phyloP scores from a whole-genome alignment of 1,284 basidiomycete species.

The Papiliotrema fonsecae region DNA sequence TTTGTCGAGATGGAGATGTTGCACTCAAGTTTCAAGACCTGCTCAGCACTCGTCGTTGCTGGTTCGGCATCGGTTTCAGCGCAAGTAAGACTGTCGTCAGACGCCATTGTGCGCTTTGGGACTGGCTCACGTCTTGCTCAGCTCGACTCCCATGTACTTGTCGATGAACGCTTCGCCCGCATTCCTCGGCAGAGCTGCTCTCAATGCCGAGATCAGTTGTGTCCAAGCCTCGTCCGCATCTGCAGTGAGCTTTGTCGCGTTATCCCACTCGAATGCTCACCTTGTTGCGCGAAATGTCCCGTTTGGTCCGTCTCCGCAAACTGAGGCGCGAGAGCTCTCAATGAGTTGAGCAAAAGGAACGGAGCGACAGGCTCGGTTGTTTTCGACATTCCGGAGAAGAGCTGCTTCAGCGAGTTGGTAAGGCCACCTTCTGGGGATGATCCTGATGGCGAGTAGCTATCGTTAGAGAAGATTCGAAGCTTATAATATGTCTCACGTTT shows the following conservation, averaged over 20 bases:
- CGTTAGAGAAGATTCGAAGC: neutral
- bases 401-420: conserved; percentile 60
- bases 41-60: conserved; percentile 61
- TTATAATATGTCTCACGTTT: conserved; percentile 50
- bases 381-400: conserved; percentile 67
- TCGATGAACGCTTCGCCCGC: conserved; percentile 60
- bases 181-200: conserved; percentile 55
- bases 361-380: conserved; percentile 79
- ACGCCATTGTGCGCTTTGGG: neutral
- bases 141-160: conserved; percentile 75
- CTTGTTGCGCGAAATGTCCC: conserved; percentile 79
- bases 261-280: conserved; percentile 47
- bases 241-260: conserved; percentile 39
- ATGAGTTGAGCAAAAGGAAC: conserved; percentile 61
- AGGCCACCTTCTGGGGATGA: conserved; percentile 47
- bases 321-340: conserved; percentile 81
- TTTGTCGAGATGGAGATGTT: conserved; percentile 84
- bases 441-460: conserved; percentile 3
- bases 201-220: conserved; percentile 73
- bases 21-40: conserved; percentile 83
- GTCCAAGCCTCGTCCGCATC: conserved; percentile 96
- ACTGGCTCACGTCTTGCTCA: conserved; percentile 67
- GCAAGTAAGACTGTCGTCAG: conserved; percentile 59
- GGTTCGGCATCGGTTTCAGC: conserved; percentile 78
- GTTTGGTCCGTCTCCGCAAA: conserved; percentile 71